phyloP scores from a whole-genome alignment of 805 yeast species.

The Millerozyma acaciae region DNA sequence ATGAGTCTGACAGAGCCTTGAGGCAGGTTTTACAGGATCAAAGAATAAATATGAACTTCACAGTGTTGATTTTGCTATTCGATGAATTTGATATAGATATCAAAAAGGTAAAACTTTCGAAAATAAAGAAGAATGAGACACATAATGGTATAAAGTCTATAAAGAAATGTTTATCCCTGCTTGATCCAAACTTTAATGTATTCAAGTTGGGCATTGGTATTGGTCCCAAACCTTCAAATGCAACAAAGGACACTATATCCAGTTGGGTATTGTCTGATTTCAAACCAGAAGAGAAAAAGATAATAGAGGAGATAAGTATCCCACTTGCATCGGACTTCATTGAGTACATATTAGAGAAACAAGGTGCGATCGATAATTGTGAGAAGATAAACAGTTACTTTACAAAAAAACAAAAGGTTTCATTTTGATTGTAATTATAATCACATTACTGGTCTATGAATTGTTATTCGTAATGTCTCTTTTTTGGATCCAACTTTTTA shows the following conservation, averaged over 20 bases:
- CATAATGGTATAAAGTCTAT: slow-evolving; percentile 37
- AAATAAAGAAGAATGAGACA: slow-evolving; percentile 33
- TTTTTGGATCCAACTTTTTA: no score
- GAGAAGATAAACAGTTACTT: slow-evolving; percentile 15
- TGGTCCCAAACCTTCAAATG: slow-evolving; percentile 40
- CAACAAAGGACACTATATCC: slow-evolving; percentile 32
- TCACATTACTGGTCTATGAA: no score
- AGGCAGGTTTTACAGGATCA: slow-evolving; percentile 20
- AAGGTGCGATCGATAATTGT: slow-evolving; percentile 16
- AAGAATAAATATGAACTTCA: slow-evolving; percentile 8
- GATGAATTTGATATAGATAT: slow-evolving; percentile 38
- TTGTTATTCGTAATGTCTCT: no score
- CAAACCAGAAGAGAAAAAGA: slow-evolving; percentile 19
- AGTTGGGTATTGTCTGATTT: slow-evolving; percentile 40
- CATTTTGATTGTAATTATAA: neutral
- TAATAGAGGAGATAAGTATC: slow-evolving; percentile 9
- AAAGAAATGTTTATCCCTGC: slow-evolving; percentile 6
- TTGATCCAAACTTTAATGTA: slow-evolving; percentile 3
- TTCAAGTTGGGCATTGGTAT: slow-evolving; percentile 38
- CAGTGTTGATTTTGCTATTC: slow-evolving; percentile 24
- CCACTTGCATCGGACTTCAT: slow-evolving; percentile 10
- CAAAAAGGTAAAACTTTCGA: slow-evolving; percentile 26
- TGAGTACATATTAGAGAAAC: slow-evolving; percentile 11
- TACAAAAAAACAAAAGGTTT: neutral
- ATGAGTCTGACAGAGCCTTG: slow-evolving; percentile 33